Conservation (phyloP, 2,329 filamentous ascomycete genomes). For the Colletotrichum incanum region DNA sequence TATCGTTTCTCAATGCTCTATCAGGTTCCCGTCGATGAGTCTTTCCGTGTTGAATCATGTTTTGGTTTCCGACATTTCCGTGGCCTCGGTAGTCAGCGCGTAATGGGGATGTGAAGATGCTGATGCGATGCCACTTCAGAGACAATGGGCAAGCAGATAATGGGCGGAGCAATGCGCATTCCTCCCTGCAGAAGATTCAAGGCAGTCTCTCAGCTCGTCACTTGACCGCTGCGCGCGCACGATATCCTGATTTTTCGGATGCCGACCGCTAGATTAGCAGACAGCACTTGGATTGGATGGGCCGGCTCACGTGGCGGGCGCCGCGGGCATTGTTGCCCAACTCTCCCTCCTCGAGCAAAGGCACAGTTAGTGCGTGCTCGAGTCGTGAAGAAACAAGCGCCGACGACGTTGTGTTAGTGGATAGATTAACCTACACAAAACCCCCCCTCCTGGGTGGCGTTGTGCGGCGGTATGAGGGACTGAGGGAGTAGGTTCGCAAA, state of each 20-base stretch:
- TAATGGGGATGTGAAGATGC: not conserved
- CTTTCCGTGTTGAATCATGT: not conserved
- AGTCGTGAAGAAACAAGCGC: conserved; percentile 27
- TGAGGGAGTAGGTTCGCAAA: no score
- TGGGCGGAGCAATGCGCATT: not conserved
- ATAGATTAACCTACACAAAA: not conserved
- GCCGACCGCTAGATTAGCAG: conserved; percentile 10
- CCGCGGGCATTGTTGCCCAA: not conserved
- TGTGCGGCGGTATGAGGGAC: not conserved
- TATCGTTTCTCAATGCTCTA: not conserved
- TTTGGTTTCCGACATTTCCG: not conserved
- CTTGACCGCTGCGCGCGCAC: conserved; percentile 1
- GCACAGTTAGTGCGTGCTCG: not conserved
- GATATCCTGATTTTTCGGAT: not conserved
- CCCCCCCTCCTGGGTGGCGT: not conserved
- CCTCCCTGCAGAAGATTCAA: not conserved
- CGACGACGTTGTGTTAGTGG: not conserved
- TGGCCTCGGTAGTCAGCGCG: not conserved
- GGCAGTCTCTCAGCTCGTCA: not conserved
- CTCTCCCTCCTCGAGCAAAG: not conserved
- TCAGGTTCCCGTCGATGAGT: not conserved
- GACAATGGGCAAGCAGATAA: conserved; percentile 1
- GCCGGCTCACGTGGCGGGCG: not conserved
- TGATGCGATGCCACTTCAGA: conserved; percentile 6
- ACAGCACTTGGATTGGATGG: not conserved